A percentile compares a stretch with the other conserved stretches of the same genome.
Evolutionary conservation across 2,329 filamentous ascomycete species (phyloP).

Genomic region (Ceratocystis cubensis): DNA sequence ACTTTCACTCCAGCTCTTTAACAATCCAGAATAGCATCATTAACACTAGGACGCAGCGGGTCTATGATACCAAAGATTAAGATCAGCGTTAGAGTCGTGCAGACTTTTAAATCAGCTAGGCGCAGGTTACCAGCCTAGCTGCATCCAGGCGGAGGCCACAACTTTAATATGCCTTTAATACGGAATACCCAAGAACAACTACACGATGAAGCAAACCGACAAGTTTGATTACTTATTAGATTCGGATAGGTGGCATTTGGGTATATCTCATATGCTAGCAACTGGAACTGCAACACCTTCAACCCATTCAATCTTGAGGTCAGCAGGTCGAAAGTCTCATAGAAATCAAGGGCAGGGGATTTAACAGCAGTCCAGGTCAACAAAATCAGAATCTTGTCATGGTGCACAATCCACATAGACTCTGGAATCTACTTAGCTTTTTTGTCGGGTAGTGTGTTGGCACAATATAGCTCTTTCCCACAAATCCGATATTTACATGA

Average conservation of each 20-base stretch:
- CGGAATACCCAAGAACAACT: conserved; percentile 21
- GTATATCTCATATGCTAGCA: conserved; percentile 21
- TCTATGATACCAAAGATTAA: conserved; percentile 61
- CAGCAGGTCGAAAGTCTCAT: conserved; percentile 44
- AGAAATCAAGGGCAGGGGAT: conserved; percentile 56
- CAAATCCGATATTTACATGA: conserved; percentile 25
- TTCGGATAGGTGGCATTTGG: background rate
- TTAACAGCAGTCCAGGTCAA: conserved; percentile 55
- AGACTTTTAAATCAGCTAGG: conserved; percentile 42
- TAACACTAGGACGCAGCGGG: conserved; percentile 52
- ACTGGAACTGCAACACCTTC: conserved; percentile 23
- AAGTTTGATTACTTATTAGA: background rate
- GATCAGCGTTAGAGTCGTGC: conserved; percentile 51
- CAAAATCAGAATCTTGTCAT: conserved; percentile 61
- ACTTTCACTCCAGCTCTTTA: conserved; percentile 53
- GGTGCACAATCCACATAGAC: conserved; percentile 57
- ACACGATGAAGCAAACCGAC: conserved; percentile 15
- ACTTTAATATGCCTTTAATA: conserved; percentile 27
- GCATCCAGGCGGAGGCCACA: conserved; percentile 59
- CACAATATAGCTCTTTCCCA: conserved; percentile 46
- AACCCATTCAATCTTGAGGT: conserved; percentile 26
- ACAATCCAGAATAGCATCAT: conserved; percentile 50
- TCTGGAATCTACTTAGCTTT: conserved; percentile 46
- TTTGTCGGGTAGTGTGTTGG: conserved; percentile 47
- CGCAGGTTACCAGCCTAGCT: conserved; percentile 31